Evolutionary conservation across 768 basidiomycete genomes (phyloP).

Genomic region (Naganishia vishniacii): DNA sequence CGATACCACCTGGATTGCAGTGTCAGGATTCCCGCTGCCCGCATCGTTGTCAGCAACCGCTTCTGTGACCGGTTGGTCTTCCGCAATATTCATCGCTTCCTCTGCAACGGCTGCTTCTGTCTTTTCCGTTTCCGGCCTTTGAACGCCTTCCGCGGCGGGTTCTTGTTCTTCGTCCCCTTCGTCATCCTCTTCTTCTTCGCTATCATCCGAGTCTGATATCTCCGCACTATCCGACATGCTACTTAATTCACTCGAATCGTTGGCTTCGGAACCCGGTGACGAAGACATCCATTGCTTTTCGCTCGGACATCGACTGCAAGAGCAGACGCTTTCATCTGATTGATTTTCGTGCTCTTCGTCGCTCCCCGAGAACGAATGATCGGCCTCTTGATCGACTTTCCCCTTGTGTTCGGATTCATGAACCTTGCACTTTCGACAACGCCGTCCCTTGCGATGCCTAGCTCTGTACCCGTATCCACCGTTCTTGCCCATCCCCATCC

Average conservation of each 20-base stretch:
- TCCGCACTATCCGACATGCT: constrained; percentile 5
- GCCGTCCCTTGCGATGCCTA: constrained; percentile 21
- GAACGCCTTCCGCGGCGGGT: constrained; percentile 4
- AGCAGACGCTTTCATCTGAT: constrained; percentile 7
- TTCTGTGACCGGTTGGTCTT: not conserved
- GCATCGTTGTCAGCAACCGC: not conserved
- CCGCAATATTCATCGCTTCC: not conserved
- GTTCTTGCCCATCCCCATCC: constrained; percentile 24
- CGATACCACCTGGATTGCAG: not conserved
- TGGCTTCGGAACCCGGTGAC: not conserved
- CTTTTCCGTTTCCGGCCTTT: not conserved
- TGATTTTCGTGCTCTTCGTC: not conserved
- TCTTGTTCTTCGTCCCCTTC: constrained; percentile 27
- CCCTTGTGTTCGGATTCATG: constrained; percentile 11
- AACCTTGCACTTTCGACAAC: constrained; percentile 13
- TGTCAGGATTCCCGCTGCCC: not conserved
- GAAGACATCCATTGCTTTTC: constrained; percentile 20
- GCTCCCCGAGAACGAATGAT: constrained; percentile 11
- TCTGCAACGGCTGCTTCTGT: not conserved
- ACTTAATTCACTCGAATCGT: constrained; percentile 10
- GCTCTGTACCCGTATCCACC: constrained; percentile 33
- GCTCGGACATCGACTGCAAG: constrained; percentile 13
- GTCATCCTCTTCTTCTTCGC: constrained; percentile 15
- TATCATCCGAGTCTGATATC: constrained; percentile 1
- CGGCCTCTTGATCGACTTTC: constrained; percentile 15